Evolutionary conservation across 2,329 filamentous ascomycete species (phyloP).

Genomic region (Hypoxylon sp.): DNA sequence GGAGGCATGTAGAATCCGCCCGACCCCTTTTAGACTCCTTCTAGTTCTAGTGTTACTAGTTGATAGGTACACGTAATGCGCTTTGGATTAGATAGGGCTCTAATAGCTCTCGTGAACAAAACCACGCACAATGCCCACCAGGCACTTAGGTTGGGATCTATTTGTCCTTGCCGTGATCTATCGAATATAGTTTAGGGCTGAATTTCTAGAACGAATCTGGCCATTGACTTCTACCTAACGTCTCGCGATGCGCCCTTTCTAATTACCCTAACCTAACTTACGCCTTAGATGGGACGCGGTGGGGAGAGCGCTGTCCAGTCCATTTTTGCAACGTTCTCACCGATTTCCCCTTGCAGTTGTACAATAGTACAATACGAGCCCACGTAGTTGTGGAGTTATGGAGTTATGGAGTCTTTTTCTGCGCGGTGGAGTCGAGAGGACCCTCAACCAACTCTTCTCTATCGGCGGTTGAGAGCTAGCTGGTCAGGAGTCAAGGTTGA

Average conservation of each 20-base stretch:
- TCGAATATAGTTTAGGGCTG: slow-evolving; percentile 19
- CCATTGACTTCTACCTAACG: slow-evolving; percentile 8
- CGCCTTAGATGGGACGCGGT: slow-evolving; percentile 9
- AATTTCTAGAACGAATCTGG: slow-evolving; percentile 25
- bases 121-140: slow-evolving; percentile 3
- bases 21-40: slow-evolving; percentile 6
- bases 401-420: not conserved
- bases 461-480: not conserved
- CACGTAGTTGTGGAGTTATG: slow-evolving; percentile 8
- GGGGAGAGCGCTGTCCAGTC: slow-evolving; percentile 4
- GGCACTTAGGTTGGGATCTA: slow-evolving; percentile 3
- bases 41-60: slow-evolving; percentile 11
- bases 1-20: not conserved
- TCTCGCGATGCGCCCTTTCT: not conserved
- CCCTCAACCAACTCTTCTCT: not conserved
- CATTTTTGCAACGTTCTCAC: slow-evolving; percentile 6
- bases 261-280: slow-evolving; percentile 24
- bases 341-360: slow-evolving; percentile 1
- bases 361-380: slow-evolving; percentile 2
- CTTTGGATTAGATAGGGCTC: slow-evolving; percentile 3
- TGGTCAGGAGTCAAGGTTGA: not conserved
- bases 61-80: slow-evolving; percentile 5
- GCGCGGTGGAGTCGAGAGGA: slow-evolving; percentile 3
- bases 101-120: slow-evolving; percentile 6
- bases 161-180: slow-evolving; percentile 8